phyloP scores from a whole-genome alignment of 768 basidiomycete species.

The Tulasnella sp. region DNA sequence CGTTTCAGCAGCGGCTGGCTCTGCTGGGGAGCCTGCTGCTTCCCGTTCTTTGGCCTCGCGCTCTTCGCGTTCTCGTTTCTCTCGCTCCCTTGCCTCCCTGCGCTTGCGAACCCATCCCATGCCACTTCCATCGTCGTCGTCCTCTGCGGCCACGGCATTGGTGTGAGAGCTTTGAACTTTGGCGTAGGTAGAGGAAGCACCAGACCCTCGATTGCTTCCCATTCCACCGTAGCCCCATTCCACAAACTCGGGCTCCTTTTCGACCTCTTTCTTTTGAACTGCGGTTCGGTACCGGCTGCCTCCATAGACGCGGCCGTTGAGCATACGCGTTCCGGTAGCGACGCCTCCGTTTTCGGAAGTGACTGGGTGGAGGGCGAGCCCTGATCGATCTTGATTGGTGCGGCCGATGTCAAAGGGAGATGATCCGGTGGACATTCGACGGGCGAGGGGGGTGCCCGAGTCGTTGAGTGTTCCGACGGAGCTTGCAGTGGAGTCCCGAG shows the following conservation, averaged over 20 bases:
- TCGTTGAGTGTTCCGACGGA: slow-evolving; percentile 22
- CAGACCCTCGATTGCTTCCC: slow-evolving; percentile 43
- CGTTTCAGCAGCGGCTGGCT: background rate
- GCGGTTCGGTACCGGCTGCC: slow-evolving; percentile 23
- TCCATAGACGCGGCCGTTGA: slow-evolving; percentile 84
- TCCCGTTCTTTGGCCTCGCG: slow-evolving; percentile 13
- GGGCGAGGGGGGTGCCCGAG: slow-evolving; percentile 9
- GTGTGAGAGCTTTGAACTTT: slow-evolving; percentile 32
- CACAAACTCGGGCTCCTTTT: slow-evolving; percentile 67
- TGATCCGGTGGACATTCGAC: slow-evolving; percentile 21
- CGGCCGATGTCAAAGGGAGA: slow-evolving; percentile 22
- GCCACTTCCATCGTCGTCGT: slow-evolving; percentile 76
- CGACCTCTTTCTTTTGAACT: slow-evolving; percentile 25
- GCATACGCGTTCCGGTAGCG: slow-evolving; percentile 39
- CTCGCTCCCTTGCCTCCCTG: slow-evolving; percentile 41
- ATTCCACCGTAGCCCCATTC: slow-evolving; percentile 90
- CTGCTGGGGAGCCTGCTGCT: background rate
- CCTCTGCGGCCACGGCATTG: slow-evolving; percentile 31
- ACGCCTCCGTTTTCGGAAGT: slow-evolving; percentile 27
- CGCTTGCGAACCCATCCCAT: slow-evolving; percentile 73
- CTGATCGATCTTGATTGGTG: slow-evolving; percentile 31
- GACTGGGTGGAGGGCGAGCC: slow-evolving; percentile 25
- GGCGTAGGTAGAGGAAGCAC: slow-evolving; percentile 34
- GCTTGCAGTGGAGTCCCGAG: slow-evolving; percentile 31
- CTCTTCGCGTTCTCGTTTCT: slow-evolving; percentile 28